A percentile compares a stretch with the other conserved stretches of the same genome.
Evolutionary conservation across 768 basidiomycete species (phyloP).

Genomic region (Leccinum barrowsii): DNA sequence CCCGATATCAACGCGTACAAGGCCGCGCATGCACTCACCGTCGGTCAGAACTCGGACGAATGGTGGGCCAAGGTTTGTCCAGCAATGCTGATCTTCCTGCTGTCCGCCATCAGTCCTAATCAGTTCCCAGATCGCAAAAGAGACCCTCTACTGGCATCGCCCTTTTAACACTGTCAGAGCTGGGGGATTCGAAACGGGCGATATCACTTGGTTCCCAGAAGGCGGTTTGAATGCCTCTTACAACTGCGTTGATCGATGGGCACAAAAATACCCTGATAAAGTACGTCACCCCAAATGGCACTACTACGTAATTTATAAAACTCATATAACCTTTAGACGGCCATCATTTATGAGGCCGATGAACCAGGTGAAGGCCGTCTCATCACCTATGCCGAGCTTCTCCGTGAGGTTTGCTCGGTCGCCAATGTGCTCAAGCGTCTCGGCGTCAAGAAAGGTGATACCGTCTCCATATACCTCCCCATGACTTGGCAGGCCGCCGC

Average conservation of each 20-base stretch:
- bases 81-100: background rate
- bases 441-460: conserved; percentile 94
- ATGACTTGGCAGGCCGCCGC: conserved; percentile 96
- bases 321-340: conserved; percentile 49
- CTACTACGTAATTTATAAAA: background rate
- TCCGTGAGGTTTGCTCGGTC: conserved; percentile 82
- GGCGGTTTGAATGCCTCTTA: conserved; percentile 90
- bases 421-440: conserved; percentile 90
- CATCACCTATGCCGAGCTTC: conserved; percentile 79
- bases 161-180: conserved; percentile 85
- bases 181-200: conserved; percentile 80
- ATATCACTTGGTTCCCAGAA: conserved; percentile 96
- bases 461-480: conserved; percentile 88
- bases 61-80: conserved; percentile 83
- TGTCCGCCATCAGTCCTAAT: background rate
- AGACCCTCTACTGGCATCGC: conserved; percentile 81
- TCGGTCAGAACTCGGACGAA: conserved; percentile 73
- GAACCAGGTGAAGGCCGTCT: conserved; percentile 79
- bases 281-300: conserved; percentile 32
- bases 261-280: conserved; percentile 82
- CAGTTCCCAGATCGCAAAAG: conserved; percentile 54
- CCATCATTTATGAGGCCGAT: conserved; percentile 98
- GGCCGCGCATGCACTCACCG: conserved; percentile 59
- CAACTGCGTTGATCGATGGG: conserved; percentile 98
- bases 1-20: conserved; percentile 77